Conservation (phyloP, 495 filamentous ascomycete species). For the Chaetomium fimeti region DNA sequence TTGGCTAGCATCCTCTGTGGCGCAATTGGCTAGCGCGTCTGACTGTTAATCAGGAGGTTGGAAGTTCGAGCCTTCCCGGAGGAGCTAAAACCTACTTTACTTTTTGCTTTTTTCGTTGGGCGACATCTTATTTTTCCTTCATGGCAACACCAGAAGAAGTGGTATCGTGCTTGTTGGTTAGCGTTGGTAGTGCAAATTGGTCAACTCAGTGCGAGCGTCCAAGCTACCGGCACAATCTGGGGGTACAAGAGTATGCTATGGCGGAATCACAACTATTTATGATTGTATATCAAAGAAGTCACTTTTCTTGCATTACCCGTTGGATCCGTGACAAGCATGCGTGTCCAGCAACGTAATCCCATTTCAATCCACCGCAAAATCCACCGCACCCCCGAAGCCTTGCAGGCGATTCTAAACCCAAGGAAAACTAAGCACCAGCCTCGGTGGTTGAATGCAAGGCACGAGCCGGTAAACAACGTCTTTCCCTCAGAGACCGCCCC, state of each 20-base stretch:
- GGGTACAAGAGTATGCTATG: no score
- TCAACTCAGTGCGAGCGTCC: no score
- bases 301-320: no score
- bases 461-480: not conserved
- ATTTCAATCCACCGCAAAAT: not conserved
- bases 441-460: not conserved
- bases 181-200: no score
- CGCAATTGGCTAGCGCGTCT: conserved; percentile 21
- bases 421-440: not conserved
- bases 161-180: no score
- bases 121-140: no score
- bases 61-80: conserved; percentile 24
- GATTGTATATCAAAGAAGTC: no score
- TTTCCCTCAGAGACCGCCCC: not conserved
- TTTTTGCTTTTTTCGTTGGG: not conserved
- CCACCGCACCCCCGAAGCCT: not conserved
- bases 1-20: conserved; percentile 16
- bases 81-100: conserved; percentile 2
- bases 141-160: no score
- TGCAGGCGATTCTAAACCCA: not conserved
- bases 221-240: no score
- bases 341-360: not conserved
- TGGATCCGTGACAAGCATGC: no score
- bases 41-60: conserved; percentile 20
- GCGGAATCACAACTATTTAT: no score